Percentiles rank a stretch among this genome's conserved stretches.
phyloP scores from a whole-genome alignment of 2,329 filamentous ascomycete genomes.

The Penicillium sp. region DNA sequence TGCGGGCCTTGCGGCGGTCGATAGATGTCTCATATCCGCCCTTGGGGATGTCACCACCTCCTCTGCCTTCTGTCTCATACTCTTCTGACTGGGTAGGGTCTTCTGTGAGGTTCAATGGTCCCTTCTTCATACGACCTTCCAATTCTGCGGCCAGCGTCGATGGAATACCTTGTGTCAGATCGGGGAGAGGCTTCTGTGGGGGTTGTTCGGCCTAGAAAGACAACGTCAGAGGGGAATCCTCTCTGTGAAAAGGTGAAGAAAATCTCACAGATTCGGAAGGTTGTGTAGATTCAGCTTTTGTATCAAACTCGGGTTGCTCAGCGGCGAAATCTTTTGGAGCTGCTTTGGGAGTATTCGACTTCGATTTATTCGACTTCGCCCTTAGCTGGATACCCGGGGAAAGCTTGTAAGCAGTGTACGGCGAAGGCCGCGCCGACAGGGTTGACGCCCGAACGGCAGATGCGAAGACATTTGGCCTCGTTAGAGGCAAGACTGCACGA shows the following conservation, averaged over 20 bases:
- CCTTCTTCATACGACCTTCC: constrained; percentile 36
- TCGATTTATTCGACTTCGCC: constrained; percentile 21
- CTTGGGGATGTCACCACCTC: constrained; percentile 57
- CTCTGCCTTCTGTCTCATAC: constrained; percentile 43
- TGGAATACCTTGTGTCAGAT: constrained; percentile 88
- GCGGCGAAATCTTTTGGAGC: constrained; percentile 24
- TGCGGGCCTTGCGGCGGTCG: constrained; percentile 67
- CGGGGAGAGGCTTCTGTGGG: constrained; percentile 64
- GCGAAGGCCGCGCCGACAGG: constrained; percentile 27
- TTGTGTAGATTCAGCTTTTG: constrained; percentile 27
- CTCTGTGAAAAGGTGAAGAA: background rate
- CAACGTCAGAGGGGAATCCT: constrained; percentile 6
- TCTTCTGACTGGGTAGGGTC: constrained; percentile 41
- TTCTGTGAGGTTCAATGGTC: constrained; percentile 46
- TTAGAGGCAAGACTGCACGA: constrained; percentile 38
- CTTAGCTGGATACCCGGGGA: constrained; percentile 22
- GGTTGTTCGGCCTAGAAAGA: constrained; percentile 26
- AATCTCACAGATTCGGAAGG: constrained; percentile 22
- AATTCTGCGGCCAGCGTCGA: constrained; percentile 79
- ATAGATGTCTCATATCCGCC: constrained; percentile 83
- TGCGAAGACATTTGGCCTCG: constrained; percentile 35
- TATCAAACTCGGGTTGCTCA: constrained; percentile 35
- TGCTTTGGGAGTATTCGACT: constrained; percentile 20
- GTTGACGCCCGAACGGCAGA: constrained; percentile 30
- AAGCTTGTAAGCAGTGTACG: constrained; percentile 32